These are phyloP conservation scores for Pulveroboletus sp. DNA, from an alignment of 768 basidiomycete genomes.

Conservation along the genomic window DNA sequence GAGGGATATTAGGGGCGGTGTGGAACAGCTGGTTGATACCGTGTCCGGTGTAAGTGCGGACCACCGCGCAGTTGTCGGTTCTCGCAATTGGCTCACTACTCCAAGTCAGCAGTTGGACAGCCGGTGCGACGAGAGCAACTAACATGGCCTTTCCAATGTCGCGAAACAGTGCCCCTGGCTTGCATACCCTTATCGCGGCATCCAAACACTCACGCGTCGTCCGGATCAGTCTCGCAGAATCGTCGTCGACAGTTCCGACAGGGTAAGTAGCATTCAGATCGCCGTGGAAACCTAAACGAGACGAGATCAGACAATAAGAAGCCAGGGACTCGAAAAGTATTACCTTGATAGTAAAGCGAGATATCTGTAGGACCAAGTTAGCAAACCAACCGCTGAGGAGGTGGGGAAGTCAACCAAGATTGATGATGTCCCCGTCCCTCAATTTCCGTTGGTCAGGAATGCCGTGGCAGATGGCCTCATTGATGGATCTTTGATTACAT, in stretches of 20 bases:
- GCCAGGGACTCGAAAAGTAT: constrained; percentile 8
- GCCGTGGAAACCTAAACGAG: constrained; percentile 69
- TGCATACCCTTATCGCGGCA: constrained; percentile 87
- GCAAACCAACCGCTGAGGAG: constrained; percentile 10
- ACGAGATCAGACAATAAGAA: not conserved
- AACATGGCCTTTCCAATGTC: constrained; percentile 86
- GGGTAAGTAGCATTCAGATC: constrained; percentile 94
- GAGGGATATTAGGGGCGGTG: constrained; percentile 79
- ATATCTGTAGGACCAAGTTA: constrained; percentile 50
- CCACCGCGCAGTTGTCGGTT: constrained; percentile 81
- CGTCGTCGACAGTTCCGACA: constrained; percentile 79
- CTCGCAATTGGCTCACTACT: constrained; percentile 79
- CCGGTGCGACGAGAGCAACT: constrained; percentile 28
- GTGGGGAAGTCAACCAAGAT: constrained; percentile 59
- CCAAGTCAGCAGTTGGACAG: constrained; percentile 9
- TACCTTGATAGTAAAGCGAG: constrained; percentile 74
- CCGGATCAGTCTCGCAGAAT: constrained; percentile 75
- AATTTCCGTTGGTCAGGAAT: constrained; percentile 85
- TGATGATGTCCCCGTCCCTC: constrained; percentile 92
- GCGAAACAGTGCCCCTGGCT: constrained; percentile 86
- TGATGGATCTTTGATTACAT: constrained; percentile 60
- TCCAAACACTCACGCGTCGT: constrained; percentile 82
- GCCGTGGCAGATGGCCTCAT: constrained; percentile 97
- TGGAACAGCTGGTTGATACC: constrained; percentile 89
- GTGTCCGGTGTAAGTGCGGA: constrained; percentile 89